Evolutionary conservation across 73 alveolate species (phyloP).

Genomic region (Paramecium caudatum): DNA sequence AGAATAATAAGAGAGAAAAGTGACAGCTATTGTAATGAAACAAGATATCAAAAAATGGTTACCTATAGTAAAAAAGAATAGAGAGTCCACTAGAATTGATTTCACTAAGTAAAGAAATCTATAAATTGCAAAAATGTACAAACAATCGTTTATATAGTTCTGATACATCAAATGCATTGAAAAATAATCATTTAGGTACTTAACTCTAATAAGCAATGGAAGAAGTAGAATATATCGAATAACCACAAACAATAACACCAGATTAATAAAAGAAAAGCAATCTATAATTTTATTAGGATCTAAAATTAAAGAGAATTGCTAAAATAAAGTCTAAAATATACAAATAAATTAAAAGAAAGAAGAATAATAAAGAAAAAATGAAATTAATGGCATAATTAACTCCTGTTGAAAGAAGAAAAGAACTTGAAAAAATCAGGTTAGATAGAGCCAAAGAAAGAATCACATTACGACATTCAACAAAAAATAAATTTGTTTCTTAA

Average conservation of each 20-base stretch:
- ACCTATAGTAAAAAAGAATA: slow-evolving; percentile 60
- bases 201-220: slow-evolving; percentile 32
- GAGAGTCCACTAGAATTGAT: slow-evolving; percentile 34
- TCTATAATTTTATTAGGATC: background rate
- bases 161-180: slow-evolving; percentile 47
- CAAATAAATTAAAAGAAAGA: slow-evolving; percentile 2
- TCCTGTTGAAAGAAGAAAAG: slow-evolving; percentile 64
- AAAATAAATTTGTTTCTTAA: slow-evolving; percentile 34
- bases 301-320: slow-evolving; percentile 31
- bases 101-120: slow-evolving; percentile 48
- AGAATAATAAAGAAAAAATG: slow-evolving; percentile 11
- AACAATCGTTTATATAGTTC: background rate
- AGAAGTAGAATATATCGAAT: background rate
- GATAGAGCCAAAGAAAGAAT: slow-evolving; percentile 63
- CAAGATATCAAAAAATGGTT: slow-evolving; percentile 65
- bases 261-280: slow-evolving; percentile 24
- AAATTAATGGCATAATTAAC: slow-evolving; percentile 58
- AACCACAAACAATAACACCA: background rate
- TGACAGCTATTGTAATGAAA: slow-evolving; percentile 41
- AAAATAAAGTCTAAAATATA: slow-evolving; percentile 46
- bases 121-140: background rate
- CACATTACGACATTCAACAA: slow-evolving; percentile 58
- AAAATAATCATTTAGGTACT: background rate
- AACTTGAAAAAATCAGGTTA: slow-evolving; percentile 21
- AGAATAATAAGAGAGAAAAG: slow-evolving; percentile 42